Evolutionary conservation across 2,329 filamentous ascomycete genomes (phyloP).

Genomic region (Trichoderma sp.): DNA sequence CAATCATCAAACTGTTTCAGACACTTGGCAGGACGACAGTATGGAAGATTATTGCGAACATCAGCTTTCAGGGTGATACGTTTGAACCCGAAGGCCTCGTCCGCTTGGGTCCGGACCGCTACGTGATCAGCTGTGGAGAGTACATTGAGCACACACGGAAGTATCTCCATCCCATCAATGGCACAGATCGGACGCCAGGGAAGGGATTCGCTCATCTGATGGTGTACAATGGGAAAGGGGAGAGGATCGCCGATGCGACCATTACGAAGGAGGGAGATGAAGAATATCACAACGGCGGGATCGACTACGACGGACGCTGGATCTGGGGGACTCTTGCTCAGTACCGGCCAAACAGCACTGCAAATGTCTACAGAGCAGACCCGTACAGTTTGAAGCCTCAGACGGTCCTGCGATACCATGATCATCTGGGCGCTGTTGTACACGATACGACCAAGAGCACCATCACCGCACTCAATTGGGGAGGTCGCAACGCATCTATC

Average conservation of each 20-base stretch:
- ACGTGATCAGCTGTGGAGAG: slow-evolving; percentile 49
- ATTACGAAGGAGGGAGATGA: slow-evolving; percentile 43
- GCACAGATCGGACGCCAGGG: slow-evolving; percentile 52
- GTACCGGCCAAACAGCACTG: slow-evolving; percentile 52
- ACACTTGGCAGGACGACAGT: slow-evolving; percentile 44
- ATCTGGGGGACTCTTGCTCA: slow-evolving; percentile 52
- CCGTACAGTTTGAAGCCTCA: slow-evolving; percentile 43
- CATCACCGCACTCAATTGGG: slow-evolving; percentile 51
- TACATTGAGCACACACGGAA: slow-evolving; percentile 46
- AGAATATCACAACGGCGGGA: slow-evolving; percentile 52
- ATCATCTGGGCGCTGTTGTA: slow-evolving; percentile 52
- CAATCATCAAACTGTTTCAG: slow-evolving; percentile 44
- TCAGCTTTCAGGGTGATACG: slow-evolving; percentile 49
- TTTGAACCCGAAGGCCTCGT: slow-evolving; percentile 55
- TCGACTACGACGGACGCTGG: slow-evolving; percentile 52
- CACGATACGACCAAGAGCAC: slow-evolving; percentile 43
- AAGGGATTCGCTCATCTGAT: slow-evolving; percentile 50
- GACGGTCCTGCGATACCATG: slow-evolving; percentile 41
- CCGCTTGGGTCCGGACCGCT: slow-evolving; percentile 47
- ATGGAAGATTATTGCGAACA: slow-evolving; percentile 48
- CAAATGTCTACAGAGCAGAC: slow-evolving; percentile 45
- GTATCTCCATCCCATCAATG: slow-evolving; percentile 51
- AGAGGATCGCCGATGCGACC: slow-evolving; percentile 48
- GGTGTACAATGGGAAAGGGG: slow-evolving; percentile 48
- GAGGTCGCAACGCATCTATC: slow-evolving; percentile 45